A percentile compares a stretch with the other conserved stretches of the same genome.
Evolutionary conservation across 768 basidiomycete species (phyloP).

Genomic region (Myochromella boudieri): DNA sequence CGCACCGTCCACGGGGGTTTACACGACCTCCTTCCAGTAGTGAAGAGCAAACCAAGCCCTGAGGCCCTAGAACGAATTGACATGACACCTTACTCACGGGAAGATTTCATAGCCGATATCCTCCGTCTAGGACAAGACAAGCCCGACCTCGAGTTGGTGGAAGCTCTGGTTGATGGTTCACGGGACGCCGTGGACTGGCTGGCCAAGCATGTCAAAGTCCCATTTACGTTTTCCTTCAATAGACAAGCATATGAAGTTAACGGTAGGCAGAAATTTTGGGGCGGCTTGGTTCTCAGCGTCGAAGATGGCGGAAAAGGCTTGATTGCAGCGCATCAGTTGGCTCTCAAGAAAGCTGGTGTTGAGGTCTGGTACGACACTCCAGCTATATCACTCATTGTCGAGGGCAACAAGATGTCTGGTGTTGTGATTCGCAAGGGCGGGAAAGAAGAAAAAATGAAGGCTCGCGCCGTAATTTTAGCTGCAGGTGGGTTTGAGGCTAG

Average conservation of each 20-base stretch:
- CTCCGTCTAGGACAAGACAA: slow-evolving; percentile 55
- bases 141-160: slow-evolving; percentile 49
- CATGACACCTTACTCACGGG: slow-evolving; percentile 54
- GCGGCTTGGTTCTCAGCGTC: slow-evolving; percentile 63
- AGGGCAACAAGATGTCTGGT: slow-evolving; percentile 42
- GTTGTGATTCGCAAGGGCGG: slow-evolving; percentile 42
- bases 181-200: slow-evolving; percentile 61
- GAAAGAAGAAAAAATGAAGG: slow-evolving; percentile 31
- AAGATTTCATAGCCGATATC: slow-evolving; percentile 57
- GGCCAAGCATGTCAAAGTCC: slow-evolving; percentile 44
- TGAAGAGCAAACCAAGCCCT: slow-evolving; percentile 45
- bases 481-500: slow-evolving; percentile 70
- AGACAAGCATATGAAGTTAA: slow-evolving; percentile 67
- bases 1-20: slow-evolving; percentile 64
- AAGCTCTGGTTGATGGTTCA: slow-evolving; percentile 52
- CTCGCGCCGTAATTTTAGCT: slow-evolving; percentile 56
- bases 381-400: slow-evolving; percentile 38
- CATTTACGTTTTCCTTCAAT: slow-evolving; percentile 60
- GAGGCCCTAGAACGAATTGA: slow-evolving; percentile 46
- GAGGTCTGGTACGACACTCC: slow-evolving; percentile 58
- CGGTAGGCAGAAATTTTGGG: slow-evolving; percentile 69
- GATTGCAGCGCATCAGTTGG: slow-evolving; percentile 52
- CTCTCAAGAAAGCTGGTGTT: slow-evolving; percentile 49
- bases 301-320: slow-evolving; percentile 69
- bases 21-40: slow-evolving; percentile 55